phyloP scores from a whole-genome alignment of 257 asterid species.

The Lantana camara region DNA sequence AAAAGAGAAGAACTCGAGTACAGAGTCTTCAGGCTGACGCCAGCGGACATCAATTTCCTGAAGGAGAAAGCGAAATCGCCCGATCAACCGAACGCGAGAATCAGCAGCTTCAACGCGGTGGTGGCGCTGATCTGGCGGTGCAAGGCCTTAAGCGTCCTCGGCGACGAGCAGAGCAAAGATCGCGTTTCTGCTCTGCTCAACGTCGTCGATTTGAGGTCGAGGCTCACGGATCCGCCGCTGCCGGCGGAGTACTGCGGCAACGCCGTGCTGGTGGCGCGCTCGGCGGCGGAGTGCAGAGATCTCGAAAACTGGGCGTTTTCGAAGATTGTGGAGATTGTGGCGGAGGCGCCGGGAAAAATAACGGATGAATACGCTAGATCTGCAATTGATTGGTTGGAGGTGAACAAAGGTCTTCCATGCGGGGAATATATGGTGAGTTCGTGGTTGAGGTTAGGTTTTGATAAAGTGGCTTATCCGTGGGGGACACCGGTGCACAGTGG shows the following conservation, averaged over 20 bases:
- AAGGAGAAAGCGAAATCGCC: slow-evolving; percentile 40
- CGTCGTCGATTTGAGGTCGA: slow-evolving; percentile 55
- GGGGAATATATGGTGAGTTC: slow-evolving; percentile 81
- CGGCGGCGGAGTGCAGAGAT: slow-evolving; percentile 45
- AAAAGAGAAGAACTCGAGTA: slow-evolving; percentile 36
- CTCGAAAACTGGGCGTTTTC: slow-evolving; percentile 35
- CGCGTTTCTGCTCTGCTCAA: slow-evolving; percentile 49
- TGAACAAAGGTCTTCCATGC: slow-evolving; percentile 64
- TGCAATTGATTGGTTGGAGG: slow-evolving; percentile 69
- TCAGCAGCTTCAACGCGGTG: slow-evolving; percentile 49
- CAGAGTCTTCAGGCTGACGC: slow-evolving; percentile 43
- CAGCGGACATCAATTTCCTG: slow-evolving; percentile 29
- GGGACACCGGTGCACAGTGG: slow-evolving; percentile 65
- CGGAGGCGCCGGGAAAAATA: slow-evolving; percentile 46
- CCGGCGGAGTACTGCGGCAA: slow-evolving; percentile 64
- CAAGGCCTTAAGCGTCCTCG: slow-evolving; percentile 61
- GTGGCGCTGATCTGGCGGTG: slow-evolving; percentile 68
- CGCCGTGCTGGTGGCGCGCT: slow-evolving; percentile 50
- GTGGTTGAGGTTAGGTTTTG: slow-evolving; percentile 71
- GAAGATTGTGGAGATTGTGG: slow-evolving; percentile 49
- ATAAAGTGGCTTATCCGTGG: slow-evolving; percentile 68
- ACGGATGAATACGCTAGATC: slow-evolving; percentile 66
- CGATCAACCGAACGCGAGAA: neutral
- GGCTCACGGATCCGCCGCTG: slow-evolving; percentile 58
- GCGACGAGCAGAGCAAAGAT: neutral